phyloP scores from a whole-genome alignment of 2,329 filamentous ascomycete species.

The Cladophialophora carrionii region DNA sequence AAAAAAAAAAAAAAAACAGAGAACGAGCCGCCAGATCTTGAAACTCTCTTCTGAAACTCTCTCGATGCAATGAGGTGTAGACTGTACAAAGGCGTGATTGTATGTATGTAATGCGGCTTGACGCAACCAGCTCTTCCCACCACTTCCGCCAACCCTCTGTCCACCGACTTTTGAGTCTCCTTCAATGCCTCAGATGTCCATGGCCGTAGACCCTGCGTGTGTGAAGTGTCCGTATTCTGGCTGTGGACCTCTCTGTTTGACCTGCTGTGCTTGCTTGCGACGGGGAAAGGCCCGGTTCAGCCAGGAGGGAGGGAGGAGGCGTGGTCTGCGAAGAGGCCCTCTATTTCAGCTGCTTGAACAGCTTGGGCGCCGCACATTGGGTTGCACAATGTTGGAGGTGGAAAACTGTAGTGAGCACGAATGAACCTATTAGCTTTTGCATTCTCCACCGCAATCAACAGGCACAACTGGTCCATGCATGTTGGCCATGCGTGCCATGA shows the following conservation, averaged over 20 bases:
- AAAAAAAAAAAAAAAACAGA: too few species aligned
- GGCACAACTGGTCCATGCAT: background rate
- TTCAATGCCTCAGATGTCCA: background rate
- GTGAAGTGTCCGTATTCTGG: background rate
- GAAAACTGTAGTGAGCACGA: slow-evolving; percentile 71
- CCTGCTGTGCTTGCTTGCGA: background rate
- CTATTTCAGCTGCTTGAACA: slow-evolving; percentile 92
- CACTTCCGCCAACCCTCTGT: background rate
- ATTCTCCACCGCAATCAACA: background rate
- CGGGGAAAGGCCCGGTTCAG: background rate
- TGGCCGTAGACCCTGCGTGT: background rate
- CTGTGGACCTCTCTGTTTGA: background rate
- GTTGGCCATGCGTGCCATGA: background rate
- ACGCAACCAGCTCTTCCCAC: background rate
- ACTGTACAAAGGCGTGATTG: slow-evolving; percentile 16
- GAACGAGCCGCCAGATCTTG: background rate
- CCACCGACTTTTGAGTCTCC: background rate
- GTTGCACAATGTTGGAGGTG: slow-evolving; percentile 95
- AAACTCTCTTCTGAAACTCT: too few species aligned
- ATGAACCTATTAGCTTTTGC: background rate
- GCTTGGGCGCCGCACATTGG: slow-evolving; percentile 91
- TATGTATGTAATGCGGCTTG: slow-evolving; percentile 3
- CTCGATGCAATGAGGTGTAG: slow-evolving; percentile 1
- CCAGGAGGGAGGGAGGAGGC: background rate
- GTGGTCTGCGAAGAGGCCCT: slow-evolving; percentile 31